A percentile compares a stretch with the other conserved stretches of the same genome.
Conservation (phyloP, 805 yeast genomes). For the Metschnikowia bowlesiae region DNA sequence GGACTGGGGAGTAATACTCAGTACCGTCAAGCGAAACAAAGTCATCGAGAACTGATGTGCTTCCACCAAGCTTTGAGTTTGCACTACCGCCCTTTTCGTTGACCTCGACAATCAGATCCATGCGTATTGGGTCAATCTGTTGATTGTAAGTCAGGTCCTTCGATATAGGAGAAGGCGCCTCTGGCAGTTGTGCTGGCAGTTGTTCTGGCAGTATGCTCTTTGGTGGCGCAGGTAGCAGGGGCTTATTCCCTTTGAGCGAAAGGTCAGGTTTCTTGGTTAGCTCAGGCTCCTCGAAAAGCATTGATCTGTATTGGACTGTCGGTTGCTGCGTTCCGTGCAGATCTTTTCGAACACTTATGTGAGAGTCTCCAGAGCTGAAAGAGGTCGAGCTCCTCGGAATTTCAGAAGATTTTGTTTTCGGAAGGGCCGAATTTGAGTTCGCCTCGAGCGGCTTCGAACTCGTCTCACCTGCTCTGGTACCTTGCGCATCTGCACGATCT, state of each 20-base stretch:
- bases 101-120: neutral
- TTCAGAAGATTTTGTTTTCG: neutral
- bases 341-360: too few species aligned
- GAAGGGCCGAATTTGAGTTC: neutral
- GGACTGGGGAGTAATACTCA: conserved; percentile 10
- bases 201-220: neutral
- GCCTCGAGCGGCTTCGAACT: neutral
- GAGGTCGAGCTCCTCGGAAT: neutral
- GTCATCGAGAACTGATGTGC: neutral
- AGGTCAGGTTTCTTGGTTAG: neutral
- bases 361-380: neutral
- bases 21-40: neutral
- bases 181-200: conserved; percentile 1
- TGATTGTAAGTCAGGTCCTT: neutral
- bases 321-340: neutral
- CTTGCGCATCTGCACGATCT: neutral
- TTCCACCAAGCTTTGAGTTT: neutral
- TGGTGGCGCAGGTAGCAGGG: neutral
- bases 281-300: neutral
- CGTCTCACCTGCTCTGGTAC: neutral
- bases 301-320: neutral
- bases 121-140: neutral
- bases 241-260: neutral
- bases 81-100: neutral
- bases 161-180: conserved; percentile 1